A percentile compares a stretch with the other conserved stretches of the same genome.
Evolutionary conservation across 192 early-diverging fungal species (phyloP).

Genomic region (Rhizophagus sp.): DNA sequence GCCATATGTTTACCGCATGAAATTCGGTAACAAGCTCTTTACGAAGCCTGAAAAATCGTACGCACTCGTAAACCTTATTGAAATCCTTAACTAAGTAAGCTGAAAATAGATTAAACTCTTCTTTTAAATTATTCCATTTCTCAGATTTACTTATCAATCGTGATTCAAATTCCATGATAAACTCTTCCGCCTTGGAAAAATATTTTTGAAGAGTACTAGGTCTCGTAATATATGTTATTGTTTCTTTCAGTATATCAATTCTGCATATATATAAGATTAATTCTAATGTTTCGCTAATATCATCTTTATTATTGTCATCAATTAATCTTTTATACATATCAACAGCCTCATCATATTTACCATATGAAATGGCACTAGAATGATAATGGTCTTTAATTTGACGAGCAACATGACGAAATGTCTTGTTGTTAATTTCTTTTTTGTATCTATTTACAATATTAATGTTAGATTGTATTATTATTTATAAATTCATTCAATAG

Average conservation of each 20-base stretch:
- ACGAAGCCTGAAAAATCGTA: neutral
- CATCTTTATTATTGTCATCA: neutral
- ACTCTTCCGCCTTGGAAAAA: neutral
- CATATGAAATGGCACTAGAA: neutral
- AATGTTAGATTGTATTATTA: too few species aligned
- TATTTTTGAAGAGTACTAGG: neutral
- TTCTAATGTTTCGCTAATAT: neutral
- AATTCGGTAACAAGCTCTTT: neutral
- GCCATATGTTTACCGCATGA: conserved; percentile 14
- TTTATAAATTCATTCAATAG: neutral
- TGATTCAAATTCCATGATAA: neutral
- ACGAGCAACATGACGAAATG: neutral
- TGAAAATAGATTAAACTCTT: neutral
- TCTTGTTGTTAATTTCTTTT: conserved; percentile 2
- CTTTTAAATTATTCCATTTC: neutral
- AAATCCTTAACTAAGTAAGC: conserved; percentile 7
- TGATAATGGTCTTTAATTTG: neutral
- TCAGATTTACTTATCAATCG: neutral
- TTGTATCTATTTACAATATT: conserved; percentile 8
- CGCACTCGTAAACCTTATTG: neutral
- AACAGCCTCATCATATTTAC: conserved; percentile 10
- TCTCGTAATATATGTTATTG: neutral
- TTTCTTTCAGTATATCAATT: neutral
- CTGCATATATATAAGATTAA: conserved; percentile 12
- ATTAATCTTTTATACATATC: neutral